Percentiles rank a stretch among this genome's conserved stretches.
These are phyloP conservation scores for Crithidia sp. DNA, from an alignment of 208 protist species.

Conservation along the genomic window DNA sequence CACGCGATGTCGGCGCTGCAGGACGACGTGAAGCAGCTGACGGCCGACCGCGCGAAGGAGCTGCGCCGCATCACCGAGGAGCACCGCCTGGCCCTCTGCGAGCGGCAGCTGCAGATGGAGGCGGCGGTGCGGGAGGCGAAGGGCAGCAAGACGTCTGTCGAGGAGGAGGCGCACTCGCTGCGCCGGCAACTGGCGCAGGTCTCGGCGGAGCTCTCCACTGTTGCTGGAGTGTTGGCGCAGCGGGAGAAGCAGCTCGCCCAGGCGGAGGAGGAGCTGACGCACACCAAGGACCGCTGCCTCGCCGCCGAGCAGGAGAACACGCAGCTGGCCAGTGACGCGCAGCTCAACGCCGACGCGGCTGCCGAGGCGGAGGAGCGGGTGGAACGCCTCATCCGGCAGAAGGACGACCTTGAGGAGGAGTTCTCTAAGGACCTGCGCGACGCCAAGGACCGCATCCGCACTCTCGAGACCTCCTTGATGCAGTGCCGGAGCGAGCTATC, in stretches of 20 bases:
- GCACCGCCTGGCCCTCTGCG: conserved; percentile 72
- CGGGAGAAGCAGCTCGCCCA: conserved; percentile 63
- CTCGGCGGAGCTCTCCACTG: conserved; percentile 70
- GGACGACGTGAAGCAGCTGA: conserved; percentile 59
- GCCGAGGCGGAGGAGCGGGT: conserved; percentile 64
- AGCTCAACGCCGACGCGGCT: conserved; percentile 41
- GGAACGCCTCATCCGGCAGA: conserved; percentile 55
- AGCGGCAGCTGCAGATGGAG: conserved; percentile 74
- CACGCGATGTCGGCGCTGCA: conserved; percentile 45
- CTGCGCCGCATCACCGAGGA: conserved; percentile 68
- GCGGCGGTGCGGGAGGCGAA: conserved; percentile 68
- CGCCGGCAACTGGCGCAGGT: conserved; percentile 68
- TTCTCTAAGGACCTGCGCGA: conserved; percentile 62
- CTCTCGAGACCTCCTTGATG: conserved; percentile 58
- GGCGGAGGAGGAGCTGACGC: conserved; percentile 45
- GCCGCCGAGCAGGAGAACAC: conserved; percentile 63
- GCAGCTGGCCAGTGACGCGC: conserved; percentile 51
- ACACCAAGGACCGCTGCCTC: conserved; percentile 35
- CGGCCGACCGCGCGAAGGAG: conserved; percentile 57
- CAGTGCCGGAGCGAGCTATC: conserved; percentile 56
- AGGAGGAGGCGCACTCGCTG: conserved; percentile 80
- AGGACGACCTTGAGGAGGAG: conserved; percentile 64
- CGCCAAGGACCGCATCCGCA: conserved; percentile 60
- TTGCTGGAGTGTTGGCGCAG: conserved; percentile 66
- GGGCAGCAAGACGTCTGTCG: conserved; percentile 55